Evolutionary conservation across 768 basidiomycete genomes (phyloP), one percentile per base, ranked within the genome.

Genomic region (Pisolithus albus): DNA sequence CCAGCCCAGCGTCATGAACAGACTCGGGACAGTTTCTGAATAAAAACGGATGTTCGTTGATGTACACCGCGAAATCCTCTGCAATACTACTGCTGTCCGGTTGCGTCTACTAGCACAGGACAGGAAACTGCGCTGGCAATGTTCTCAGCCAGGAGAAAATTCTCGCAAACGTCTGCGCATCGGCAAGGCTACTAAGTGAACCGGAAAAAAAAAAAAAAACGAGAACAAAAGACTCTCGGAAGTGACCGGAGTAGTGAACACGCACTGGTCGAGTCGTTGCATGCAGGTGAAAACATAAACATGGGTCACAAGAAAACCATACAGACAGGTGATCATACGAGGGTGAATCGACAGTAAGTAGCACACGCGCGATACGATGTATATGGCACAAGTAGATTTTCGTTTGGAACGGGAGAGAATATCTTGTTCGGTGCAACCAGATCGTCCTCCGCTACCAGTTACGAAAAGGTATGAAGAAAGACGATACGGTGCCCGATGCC

Each of bases 1-100:
- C 78, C 38, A 69, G 64, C 38, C 70, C 75, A 23, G 69, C 70
- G 53, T 75, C 65, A 56, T 66, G 59, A 57, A 51, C 50, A 8
- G 43, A 6, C 5, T 34, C 9, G 11, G 21, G 30, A 4, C 9
- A 32, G 30, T 34, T 13, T 34, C 34, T 34, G 11, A 4, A 13
- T 34, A 34, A 34, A 34, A 13, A 4, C 34, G 11, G 34, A 34
- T 34, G 34, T 4, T 34, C 34, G 13, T 34, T 34, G 15, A 34
- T 34, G 34, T 34, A 34, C 34, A 34, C 13, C 34, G 11, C 34
- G 11, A n/a, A n/a, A n/a, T 34, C 5, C 11, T 34, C 34, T 34
- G 34, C 34, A 34, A 16, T 36, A 30, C 34, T 32, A 24, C 52
- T 30, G 16, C 34, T 43, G 26, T 23, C 41, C 26, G 26, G 47